Percentiles rank a stretch among this genome's conserved stretches.
These are phyloP conservation scores for Leucosporidium creatinivorum DNA, from an alignment of 768 basidiomycete genomes.

Conservation along the genomic window DNA sequence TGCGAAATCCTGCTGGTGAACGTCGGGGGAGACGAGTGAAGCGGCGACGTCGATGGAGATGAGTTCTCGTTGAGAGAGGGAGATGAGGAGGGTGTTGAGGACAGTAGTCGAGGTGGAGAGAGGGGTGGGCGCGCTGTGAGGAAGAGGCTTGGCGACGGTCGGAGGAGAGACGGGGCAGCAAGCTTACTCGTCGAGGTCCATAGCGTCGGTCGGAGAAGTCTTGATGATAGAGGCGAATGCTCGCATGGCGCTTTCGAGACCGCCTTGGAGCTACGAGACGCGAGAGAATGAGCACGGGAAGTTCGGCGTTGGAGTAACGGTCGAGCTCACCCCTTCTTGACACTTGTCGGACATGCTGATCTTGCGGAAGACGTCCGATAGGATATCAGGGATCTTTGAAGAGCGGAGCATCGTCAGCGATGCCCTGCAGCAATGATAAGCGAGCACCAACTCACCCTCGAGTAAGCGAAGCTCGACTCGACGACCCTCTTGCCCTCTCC, in stretches of 20 bases:
- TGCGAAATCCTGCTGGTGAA: background rate
- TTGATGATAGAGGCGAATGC: accelerated
- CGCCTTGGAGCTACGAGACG: background rate
- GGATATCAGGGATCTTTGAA: background rate
- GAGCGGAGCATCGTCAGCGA: background rate
- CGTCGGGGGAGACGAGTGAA: background rate
- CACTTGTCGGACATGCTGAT: background rate
- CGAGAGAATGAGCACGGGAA: background rate
- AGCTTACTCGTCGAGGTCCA: slow-evolving; percentile 7
- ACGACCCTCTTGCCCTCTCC: background rate
- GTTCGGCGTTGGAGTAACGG: background rate
- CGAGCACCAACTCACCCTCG: background rate
- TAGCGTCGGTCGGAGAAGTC: background rate
- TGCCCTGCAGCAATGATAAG: background rate
- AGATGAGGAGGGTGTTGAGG: background rate
- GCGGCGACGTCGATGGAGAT: slow-evolving; percentile 1
- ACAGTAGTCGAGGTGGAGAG: background rate
- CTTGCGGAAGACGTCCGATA: background rate
- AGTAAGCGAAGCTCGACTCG: background rate
- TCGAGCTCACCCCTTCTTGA: background rate
- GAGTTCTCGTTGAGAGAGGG: background rate
- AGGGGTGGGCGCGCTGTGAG: background rate
- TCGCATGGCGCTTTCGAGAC: background rate
- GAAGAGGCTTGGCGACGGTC: too few species aligned
- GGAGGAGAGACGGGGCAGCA: background rate